A percentile compares a stretch with the other conserved stretches of the same genome.
phyloP scores from a whole-genome alignment of 805 yeast species.

The Myxozyma kluyveri region DNA sequence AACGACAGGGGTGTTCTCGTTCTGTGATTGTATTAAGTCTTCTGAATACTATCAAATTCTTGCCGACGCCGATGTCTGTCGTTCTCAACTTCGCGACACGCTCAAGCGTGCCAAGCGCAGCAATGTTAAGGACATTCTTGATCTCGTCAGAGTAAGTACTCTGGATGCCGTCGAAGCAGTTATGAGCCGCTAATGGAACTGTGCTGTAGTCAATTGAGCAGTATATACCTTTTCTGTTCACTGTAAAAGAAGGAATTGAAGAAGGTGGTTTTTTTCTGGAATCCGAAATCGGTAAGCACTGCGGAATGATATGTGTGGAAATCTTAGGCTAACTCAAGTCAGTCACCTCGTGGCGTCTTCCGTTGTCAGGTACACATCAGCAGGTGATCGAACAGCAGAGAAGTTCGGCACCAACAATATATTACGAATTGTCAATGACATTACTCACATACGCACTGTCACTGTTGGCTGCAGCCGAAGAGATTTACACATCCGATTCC shows the following conservation, averaged over 20 bases:
- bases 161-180: background rate
- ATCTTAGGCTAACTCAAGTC: background rate
- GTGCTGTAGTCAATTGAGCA: conserved; percentile 32
- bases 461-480: conserved; percentile 23
- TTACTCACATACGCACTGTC: conserved; percentile 24
- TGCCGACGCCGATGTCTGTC: conserved; percentile 34
- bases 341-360: conserved; percentile 35
- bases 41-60: conserved; percentile 29
- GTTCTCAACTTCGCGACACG: conserved; percentile 35
- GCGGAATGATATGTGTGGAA: background rate
- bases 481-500: conserved; percentile 8
- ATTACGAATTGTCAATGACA: conserved; percentile 25
- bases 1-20: conserved; percentile 34
- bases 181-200: background rate
- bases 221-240: conserved; percentile 32
- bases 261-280: conserved; percentile 25
- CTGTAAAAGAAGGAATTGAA: conserved; percentile 29
- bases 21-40: conserved; percentile 28
- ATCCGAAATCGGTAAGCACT: conserved; percentile 21
- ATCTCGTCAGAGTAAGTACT: conserved; percentile 29
- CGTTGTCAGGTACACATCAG: conserved; percentile 20
- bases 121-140: conserved; percentile 30
- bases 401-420: conserved; percentile 20
- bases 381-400: conserved; percentile 20
- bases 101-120: conserved; percentile 36